phyloP scores from a whole-genome alignment of 2,329 filamentous ascomycete genomes.

The Fusarium odoratissimum region DNA sequence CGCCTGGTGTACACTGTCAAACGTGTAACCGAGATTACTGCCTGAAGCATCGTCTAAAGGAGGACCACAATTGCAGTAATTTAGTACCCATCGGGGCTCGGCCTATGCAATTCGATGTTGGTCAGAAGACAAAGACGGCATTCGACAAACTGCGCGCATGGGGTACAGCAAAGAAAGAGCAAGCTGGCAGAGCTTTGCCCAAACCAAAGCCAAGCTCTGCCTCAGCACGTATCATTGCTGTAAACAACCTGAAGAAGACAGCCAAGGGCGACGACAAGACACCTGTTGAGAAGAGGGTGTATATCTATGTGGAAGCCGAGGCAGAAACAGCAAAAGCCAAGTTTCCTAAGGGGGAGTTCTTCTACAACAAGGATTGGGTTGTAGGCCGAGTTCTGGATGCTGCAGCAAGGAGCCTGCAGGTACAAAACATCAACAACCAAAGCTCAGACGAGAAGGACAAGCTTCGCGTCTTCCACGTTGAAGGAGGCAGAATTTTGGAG shows the following conservation, averaged over 20 bases:
- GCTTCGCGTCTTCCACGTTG: conserved; percentile 91
- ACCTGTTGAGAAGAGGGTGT: conserved; percentile 84
- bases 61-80: conserved; percentile 88
- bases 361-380: conserved; percentile 87
- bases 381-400: conserved; percentile 84
- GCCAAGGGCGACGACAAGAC: conserved; percentile 92
- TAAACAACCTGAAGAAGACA: conserved; percentile 83
- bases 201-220: conserved; percentile 72
- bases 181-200: conserved; percentile 68
- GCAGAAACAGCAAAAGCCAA: conserved; percentile 87
- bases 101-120: conserved; percentile 57
- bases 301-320: conserved; percentile 90
- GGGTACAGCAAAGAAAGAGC: conserved; percentile 78
- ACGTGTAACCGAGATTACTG: conserved; percentile 81
- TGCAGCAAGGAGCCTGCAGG: conserved; percentile 80
- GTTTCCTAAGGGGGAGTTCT: conserved; percentile 83
- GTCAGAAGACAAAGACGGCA: conserved; percentile 77
- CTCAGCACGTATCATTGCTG: conserved; percentile 73
- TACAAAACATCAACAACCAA: conserved; percentile 86
- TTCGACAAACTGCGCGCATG: conserved; percentile 83
- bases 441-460: conserved; percentile 80
- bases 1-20: conserved; percentile 76
- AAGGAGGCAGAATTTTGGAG: conserved; percentile 86
- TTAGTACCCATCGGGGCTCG: conserved; percentile 69
- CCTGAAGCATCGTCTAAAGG: conserved; percentile 78